Percentiles rank a stretch among this genome's conserved stretches.
Evolutionary conservation across 306 rosid genomes (phyloP).

Genomic region (Hippophae rhamnoides): DNA sequence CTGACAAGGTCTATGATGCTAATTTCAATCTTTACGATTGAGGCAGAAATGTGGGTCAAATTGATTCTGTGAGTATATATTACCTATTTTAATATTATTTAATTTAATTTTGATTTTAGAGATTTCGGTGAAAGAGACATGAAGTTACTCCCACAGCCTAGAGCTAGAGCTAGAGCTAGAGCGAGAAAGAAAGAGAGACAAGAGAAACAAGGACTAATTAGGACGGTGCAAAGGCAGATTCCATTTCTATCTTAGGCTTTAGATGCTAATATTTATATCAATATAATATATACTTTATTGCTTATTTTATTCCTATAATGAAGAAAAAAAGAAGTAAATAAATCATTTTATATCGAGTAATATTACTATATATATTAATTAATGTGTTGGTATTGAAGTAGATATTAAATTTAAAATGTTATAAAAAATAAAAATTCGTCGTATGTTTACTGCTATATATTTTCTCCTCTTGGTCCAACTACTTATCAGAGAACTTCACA

Average conservation of each 20-base stretch:
- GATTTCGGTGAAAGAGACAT: constrained; percentile 75
- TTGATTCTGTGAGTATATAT: constrained; percentile 20
- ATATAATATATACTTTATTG: constrained; percentile 24
- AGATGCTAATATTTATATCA: constrained; percentile 10
- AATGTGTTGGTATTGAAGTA: too few relatives aligned
- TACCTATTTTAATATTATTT: constrained; percentile 22
- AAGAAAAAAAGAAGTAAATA: constrained; percentile 4
- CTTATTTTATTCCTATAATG: constrained; percentile 15
- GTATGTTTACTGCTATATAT: constrained; percentile 34
- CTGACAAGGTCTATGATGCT: constrained; percentile 44
- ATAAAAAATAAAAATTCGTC: too few relatives aligned
- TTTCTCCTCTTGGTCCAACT: constrained; percentile 28
- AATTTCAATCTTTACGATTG: constrained; percentile 40
- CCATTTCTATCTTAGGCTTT: constrained; percentile 36
- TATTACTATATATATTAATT: too few relatives aligned
- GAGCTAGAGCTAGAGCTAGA: too few relatives aligned
- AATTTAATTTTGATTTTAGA: constrained; percentile 32
- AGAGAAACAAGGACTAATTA: too few relatives aligned
- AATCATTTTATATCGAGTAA: too few relatives aligned
- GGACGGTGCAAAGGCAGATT: constrained; percentile 8
- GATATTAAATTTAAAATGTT: too few relatives aligned
- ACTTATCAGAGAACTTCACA: constrained; percentile 32
- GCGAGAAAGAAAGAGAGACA: background rate
- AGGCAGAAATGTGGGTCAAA: constrained; percentile 48
- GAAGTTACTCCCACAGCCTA: background rate